Evolutionary conservation across 345 rosid species (phyloP), one percentile per base, ranked within the genome.

Genomic region (Firmiana major): DNA sequence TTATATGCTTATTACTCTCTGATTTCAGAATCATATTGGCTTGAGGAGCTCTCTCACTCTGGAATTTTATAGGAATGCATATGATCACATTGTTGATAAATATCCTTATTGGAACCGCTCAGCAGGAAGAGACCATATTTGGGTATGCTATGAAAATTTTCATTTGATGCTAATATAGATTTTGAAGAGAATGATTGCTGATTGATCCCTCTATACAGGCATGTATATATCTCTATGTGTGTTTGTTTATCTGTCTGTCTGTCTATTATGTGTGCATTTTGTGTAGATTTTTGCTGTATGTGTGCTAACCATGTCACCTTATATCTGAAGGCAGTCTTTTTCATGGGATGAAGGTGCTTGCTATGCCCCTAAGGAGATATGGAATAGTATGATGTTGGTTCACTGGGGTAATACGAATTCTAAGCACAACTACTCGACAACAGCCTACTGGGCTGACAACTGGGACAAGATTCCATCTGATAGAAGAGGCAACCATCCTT

Each of bases 261-360:
- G 19, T 8, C 48, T 9, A 43, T 66, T 2, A 17, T 7, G 16
- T 21, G n/a, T 11, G 46, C 62, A 13, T 72, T 48, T 55, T 26
- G 5, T 54, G 48, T 36, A 72, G 64, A 9, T 43, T 62, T 58
- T 74, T 71, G 58, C 64, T 31, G 22, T 60, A 63, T 77, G 16
- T 77, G 62, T 80, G 74, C 84, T 86, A 83, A 85, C 84, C 49
- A 78, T 70, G 71, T 64, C 67, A 55, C 83, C 67, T 31, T 57
- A 62, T 76, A 78, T 85, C 83, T 84, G 84, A 84, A 80, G 86
- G 89, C 96, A 95, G 99, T 93, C 80, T 80, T 95, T 95, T 85
- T 92, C 99, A 74, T 95, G 99, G 99, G 99, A 95, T 86, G 98
- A 95, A 91, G 98, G 98, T 89, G 98, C 99, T 87, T 95, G 99